Evolutionary conservation across 306 rosid species (phyloP).

Genomic region (Prunus davidiana): DNA sequence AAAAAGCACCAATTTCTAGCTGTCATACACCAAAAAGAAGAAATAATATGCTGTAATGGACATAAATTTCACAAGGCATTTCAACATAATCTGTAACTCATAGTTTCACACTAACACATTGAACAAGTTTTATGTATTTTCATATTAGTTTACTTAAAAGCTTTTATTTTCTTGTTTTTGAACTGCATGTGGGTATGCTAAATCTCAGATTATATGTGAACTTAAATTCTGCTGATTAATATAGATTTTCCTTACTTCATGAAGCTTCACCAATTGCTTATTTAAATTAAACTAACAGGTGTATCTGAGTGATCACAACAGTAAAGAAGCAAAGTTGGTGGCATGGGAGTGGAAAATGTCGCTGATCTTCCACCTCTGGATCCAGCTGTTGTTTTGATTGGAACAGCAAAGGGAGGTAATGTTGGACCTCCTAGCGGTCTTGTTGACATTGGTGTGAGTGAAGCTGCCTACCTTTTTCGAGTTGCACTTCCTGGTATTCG

Average conservation of each 20-base stretch:
- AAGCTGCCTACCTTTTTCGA: conserved; percentile 48
- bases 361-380: conserved; percentile 28
- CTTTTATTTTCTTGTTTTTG: too few species aligned
- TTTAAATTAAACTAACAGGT: conserved; percentile 1
- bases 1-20: too few species aligned
- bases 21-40: too few species aligned
- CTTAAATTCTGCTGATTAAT: not conserved
- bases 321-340: conserved; percentile 1
- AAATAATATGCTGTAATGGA: too few species aligned
- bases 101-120: too few species aligned
- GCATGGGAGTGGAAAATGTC: conserved; percentile 29
- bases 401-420: conserved; percentile 49
- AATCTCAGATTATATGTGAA: too few species aligned
- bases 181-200: not conserved
- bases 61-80: too few species aligned
- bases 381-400: conserved; percentile 38
- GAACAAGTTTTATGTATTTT: too few species aligned
- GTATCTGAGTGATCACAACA: not conserved
- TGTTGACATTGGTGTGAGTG: conserved; percentile 54
- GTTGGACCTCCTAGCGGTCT: conserved; percentile 46
- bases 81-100: too few species aligned
- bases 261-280: not conserved
- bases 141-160: too few species aligned
- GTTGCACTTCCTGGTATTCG: conserved; percentile 54
- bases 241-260: not conserved